Evolutionary conservation across 768 basidiomycete genomes (phyloP).

Genomic region (Agaricus bisporus): DNA sequence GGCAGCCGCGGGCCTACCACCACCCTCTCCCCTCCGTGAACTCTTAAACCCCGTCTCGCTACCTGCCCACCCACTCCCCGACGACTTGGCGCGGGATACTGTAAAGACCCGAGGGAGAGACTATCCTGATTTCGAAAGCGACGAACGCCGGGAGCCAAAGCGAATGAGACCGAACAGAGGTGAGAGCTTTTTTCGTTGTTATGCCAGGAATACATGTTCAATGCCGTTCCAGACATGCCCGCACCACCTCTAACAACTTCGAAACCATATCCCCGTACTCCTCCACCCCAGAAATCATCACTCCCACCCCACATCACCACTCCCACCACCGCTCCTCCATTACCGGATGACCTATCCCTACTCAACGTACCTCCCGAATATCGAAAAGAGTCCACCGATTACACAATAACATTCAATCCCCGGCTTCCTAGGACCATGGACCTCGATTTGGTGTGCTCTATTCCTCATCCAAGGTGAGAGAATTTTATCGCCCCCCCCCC

Average conservation of each 20-base stretch:
- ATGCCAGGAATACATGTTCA: too few species aligned
- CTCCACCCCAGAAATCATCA: background rate
- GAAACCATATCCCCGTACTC: background rate
- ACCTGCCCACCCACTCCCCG: background rate
- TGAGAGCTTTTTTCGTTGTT: background rate
- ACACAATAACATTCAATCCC: conserved; percentile 83
- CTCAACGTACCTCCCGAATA: conserved; percentile 42
- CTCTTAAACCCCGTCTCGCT: background rate
- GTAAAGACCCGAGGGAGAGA: conserved; percentile 27
- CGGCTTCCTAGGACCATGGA: conserved; percentile 66
- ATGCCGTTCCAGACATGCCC: background rate
- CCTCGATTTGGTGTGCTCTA: conserved; percentile 69
- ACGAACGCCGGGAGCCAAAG: conserved; percentile 40
- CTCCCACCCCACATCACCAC: background rate
- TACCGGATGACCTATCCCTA: conserved; percentile 35
- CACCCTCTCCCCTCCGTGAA: conserved; percentile 2
- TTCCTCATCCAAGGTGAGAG: conserved; percentile 84
- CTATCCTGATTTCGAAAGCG: conserved; percentile 40
- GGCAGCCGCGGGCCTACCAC: background rate
- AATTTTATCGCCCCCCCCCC: too few species aligned
- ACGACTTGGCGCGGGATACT: background rate
- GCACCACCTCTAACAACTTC: background rate
- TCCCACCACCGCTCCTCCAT: conserved; percentile 1
- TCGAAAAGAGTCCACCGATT: conserved; percentile 68
- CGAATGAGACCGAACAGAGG: background rate